Evolutionary conservation across 2,329 filamentous ascomycete genomes (phyloP).

Genomic region (Polytolypa hystricis): DNA sequence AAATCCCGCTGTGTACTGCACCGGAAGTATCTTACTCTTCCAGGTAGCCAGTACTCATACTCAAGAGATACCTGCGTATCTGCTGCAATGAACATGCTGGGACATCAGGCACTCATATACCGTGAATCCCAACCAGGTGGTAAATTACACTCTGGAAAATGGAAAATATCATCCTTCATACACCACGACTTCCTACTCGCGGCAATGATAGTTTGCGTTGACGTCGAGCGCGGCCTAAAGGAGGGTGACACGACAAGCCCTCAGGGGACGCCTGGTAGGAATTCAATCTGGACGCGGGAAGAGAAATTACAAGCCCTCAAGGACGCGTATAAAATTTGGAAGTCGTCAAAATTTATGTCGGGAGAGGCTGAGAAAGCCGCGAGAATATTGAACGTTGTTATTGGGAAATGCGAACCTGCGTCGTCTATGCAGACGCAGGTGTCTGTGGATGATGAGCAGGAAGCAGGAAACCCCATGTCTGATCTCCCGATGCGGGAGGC

Average conservation of each 20-base stretch:
- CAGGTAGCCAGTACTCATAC: slow-evolving; percentile 26
- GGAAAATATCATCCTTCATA: slow-evolving; percentile 34
- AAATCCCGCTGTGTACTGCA: slow-evolving; percentile 27
- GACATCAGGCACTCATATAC: slow-evolving; percentile 35
- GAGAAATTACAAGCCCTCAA: neutral
- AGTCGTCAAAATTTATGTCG: neutral
- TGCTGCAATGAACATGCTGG: slow-evolving; percentile 34
- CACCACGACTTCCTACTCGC: slow-evolving; percentile 39
- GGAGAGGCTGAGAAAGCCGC: neutral
- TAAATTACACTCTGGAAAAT: slow-evolving; percentile 29
- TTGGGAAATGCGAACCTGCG: no score
- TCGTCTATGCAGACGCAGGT: no score
- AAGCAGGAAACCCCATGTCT: no score
- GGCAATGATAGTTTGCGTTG: slow-evolving; percentile 37
- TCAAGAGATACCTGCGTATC: slow-evolving; percentile 36
- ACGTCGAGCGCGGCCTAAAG: slow-evolving; percentile 23
- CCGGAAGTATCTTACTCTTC: slow-evolving; percentile 23
- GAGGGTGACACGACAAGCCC: neutral
- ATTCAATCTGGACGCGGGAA: neutral
- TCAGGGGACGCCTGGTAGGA: neutral
- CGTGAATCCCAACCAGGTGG: slow-evolving; percentile 31
- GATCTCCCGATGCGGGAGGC: no score
- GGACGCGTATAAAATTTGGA: neutral
- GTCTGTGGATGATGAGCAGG: no score
- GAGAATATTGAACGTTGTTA: neutral